These are phyloP conservation scores for Paecilomyces dactylethromorphus DNA, from an alignment of 2,329 filamentous ascomycete genomes.

Conservation along the genomic window DNA sequence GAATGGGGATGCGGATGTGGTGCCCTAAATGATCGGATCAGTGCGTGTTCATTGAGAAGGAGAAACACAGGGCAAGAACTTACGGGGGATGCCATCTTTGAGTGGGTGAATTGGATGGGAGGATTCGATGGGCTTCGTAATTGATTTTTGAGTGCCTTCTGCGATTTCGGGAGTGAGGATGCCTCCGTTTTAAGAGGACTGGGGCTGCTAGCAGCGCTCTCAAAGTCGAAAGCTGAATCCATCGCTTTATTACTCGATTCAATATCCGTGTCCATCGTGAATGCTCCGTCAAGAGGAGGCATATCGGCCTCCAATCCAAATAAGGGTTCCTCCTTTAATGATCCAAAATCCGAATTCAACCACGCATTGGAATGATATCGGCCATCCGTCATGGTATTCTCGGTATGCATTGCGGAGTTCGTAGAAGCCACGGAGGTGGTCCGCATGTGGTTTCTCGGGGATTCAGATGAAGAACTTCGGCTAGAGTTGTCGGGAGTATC, in stretches of 20 bases:
- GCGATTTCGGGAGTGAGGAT: constrained; percentile 14
- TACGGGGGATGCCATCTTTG: constrained; percentile 21
- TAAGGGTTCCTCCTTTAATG: constrained; percentile 32
- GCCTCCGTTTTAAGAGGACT: constrained; percentile 31
- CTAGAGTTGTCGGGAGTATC: constrained; percentile 39
- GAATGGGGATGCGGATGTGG: constrained; percentile 21
- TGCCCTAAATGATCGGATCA: constrained; percentile 11
- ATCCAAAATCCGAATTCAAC: constrained; percentile 28
- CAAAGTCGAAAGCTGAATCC: constrained; percentile 44
- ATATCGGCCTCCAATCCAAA: constrained; percentile 33
- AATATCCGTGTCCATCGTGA: constrained; percentile 29
- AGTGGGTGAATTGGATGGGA: constrained; percentile 12
- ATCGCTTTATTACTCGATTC: constrained; percentile 42
- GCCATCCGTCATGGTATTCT: constrained; percentile 21
- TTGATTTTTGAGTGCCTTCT: constrained; percentile 19
- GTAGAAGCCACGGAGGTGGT: constrained; percentile 35
- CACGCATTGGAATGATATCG: constrained; percentile 29
- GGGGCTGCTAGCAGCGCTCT: constrained; percentile 42
- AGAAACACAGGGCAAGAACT: constrained; percentile 9
- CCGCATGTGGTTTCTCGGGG: constrained; percentile 33
- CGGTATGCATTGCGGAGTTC: constrained; percentile 32
- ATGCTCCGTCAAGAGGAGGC: constrained; percentile 24
- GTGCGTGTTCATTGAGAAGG: constrained; percentile 4
- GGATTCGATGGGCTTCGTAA: constrained; percentile 19
- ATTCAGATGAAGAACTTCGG: constrained; percentile 37